Conservation (phyloP, 164 flowering plant species). For the Houttuynia cordata region DNA sequence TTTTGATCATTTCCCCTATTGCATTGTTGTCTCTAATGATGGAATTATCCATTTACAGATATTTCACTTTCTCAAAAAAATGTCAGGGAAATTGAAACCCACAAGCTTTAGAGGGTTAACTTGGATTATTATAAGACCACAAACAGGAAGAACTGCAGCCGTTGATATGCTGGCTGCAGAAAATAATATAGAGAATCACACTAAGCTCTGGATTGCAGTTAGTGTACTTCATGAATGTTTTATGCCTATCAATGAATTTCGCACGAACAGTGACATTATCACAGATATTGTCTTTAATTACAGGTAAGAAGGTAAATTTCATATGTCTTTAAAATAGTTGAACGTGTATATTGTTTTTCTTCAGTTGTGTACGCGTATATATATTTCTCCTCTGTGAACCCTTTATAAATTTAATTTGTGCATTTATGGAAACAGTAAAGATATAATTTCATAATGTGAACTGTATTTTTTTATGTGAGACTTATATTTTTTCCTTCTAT, state of each 20-base stretch:
- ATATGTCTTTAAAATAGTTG: too few relatives aligned
- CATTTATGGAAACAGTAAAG: too few relatives aligned
- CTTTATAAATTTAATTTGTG: too few relatives aligned
- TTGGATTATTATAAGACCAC: conserved; percentile 50
- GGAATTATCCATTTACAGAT: conserved; percentile 31
- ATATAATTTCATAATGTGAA: too few relatives aligned
- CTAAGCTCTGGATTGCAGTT: conserved; percentile 69
- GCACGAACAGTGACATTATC: conserved; percentile 47
- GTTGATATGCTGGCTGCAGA: conserved; percentile 8
- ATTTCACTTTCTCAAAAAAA: conserved; percentile 32
- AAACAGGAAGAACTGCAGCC: conserved; percentile 9
- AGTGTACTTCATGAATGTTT: conserved; percentile 84
- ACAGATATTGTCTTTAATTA: conserved; percentile 66
- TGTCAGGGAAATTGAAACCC: conserved; percentile 38
- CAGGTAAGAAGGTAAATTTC: conserved; percentile 27
- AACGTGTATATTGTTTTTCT: too few relatives aligned
- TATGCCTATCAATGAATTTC: conserved; percentile 45
- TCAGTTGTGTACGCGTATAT: too few relatives aligned
- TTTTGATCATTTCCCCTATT: too few relatives aligned
- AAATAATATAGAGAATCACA: conserved; percentile 23
- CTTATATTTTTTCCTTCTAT: too few relatives aligned
- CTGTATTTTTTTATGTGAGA: too few relatives aligned
- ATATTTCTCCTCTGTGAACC: too few relatives aligned
- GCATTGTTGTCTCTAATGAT: too few relatives aligned
- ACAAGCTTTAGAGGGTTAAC: conserved; percentile 42